These are phyloP conservation scores for Bipolaris sorokiniana DNA, from an alignment of 2,329 filamentous ascomycete genomes.

Conservation along the genomic window DNA sequence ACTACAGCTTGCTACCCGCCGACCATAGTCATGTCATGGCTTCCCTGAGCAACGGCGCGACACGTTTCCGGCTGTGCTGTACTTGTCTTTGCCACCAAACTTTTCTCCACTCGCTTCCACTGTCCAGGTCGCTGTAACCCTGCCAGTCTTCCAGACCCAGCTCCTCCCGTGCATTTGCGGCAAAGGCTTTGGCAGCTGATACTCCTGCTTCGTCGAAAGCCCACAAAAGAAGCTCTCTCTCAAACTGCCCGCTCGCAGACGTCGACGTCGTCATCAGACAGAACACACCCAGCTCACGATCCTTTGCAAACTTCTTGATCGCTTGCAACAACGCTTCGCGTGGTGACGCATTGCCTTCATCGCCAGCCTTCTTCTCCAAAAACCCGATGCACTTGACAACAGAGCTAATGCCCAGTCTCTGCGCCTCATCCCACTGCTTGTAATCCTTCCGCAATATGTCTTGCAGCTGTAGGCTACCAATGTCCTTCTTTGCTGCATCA, in stretches of 20 bases:
- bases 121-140: conserved; percentile 55
- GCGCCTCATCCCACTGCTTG: conserved; percentile 71
- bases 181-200: conserved; percentile 63
- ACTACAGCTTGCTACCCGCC: conserved; percentile 9
- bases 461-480: conserved; percentile 64
- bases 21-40: conserved; percentile 38
- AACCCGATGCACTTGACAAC: conserved; percentile 69
- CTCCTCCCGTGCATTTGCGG: conserved; percentile 50
- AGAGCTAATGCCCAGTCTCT: conserved; percentile 70
- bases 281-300: conserved; percentile 66
- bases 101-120: conserved; percentile 56
- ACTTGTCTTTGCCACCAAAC: conserved; percentile 71
- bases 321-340: conserved; percentile 55
- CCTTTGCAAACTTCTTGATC: conserved; percentile 61
- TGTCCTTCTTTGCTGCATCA: conserved; percentile 69
- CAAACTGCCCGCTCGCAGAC: conserved; percentile 60
- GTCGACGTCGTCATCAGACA: conserved; percentile 73
- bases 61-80: conserved; percentile 66
- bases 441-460: conserved; percentile 84
- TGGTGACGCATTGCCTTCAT: conserved; percentile 36
- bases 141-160: conserved; percentile 64
- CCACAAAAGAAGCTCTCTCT: conserved; percentile 72
- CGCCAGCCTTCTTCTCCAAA: conserved; percentile 61
- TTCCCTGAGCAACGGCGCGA: conserved; percentile 64
- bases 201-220: conserved; percentile 60